Percentiles rank a stretch among this genome's conserved stretches.
These are phyloP conservation scores for Chlorella variabilis DNA, from an alignment of 163 green algal species.

Conservation along the genomic window DNA sequence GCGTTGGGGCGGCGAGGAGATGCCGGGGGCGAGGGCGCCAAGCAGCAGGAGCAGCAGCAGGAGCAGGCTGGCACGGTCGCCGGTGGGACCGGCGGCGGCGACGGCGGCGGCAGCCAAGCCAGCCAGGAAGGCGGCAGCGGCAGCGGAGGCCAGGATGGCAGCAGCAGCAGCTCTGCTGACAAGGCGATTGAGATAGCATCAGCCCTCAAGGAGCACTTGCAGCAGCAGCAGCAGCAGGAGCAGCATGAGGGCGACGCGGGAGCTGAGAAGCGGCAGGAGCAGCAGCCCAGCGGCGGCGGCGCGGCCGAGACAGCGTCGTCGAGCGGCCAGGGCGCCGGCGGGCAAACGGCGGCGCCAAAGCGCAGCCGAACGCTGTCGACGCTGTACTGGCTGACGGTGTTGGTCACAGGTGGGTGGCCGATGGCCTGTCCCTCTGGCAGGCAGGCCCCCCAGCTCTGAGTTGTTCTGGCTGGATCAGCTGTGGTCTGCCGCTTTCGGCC, in stretches of 20 bases:
- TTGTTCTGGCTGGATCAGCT: too few species aligned
- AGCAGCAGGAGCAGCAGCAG: slow-evolving; percentile 3
- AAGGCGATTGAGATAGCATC: slow-evolving; percentile 25
- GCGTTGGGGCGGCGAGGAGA: background rate
- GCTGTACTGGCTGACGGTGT: slow-evolving; percentile 12
- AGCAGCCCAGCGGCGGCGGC: too few species aligned
- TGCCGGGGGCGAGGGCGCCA: background rate
- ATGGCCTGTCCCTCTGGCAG: background rate
- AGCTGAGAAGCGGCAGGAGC: background rate
- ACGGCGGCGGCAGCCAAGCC: background rate
- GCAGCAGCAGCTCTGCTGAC: background rate
- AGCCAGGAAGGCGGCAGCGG: background rate
- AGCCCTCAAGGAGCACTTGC: slow-evolving; percentile 20
- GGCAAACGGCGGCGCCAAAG: background rate
- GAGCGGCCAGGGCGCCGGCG: background rate
- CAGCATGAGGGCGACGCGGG: background rate
- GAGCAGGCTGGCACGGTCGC: background rate
- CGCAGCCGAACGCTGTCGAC: background rate
- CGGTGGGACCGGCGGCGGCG: background rate
- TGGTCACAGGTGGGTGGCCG: background rate
- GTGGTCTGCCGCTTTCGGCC: too few species aligned
- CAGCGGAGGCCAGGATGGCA: background rate
- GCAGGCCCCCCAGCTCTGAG: background rate
- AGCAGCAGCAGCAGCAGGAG: slow-evolving; percentile 4
- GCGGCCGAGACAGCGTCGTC: too few species aligned